Conservation (phyloP, 2,329 filamentous ascomycete genomes). For the Venturiaceae sp. region DNA sequence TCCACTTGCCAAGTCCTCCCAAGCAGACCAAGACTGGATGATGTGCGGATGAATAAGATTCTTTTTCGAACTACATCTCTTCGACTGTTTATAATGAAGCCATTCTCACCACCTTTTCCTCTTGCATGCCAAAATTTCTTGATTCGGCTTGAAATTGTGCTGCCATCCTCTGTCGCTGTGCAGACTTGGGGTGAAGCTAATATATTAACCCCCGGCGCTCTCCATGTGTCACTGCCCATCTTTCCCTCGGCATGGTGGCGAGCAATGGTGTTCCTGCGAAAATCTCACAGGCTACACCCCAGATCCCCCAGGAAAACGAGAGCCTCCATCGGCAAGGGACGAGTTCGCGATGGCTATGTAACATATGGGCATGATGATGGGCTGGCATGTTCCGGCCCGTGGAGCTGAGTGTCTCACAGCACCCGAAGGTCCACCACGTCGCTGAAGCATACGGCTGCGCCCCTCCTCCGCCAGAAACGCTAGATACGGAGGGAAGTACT, state of each 20-base stretch:
- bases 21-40: not conserved
- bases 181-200: not conserved
- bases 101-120: not conserved
- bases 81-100: not conserved
- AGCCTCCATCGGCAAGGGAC: not conserved
- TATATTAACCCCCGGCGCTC: not conserved
- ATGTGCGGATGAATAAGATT: not conserved
- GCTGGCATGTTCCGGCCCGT: not conserved
- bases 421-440: not conserved
- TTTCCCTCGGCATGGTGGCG: not conserved
- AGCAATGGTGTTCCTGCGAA: too few species aligned
- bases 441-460: not conserved
- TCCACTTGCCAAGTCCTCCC: not conserved
- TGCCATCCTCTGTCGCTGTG: not conserved
- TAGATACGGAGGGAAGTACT: not conserved
- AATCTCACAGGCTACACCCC: too few species aligned
- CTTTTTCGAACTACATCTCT: not conserved
- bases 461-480: not conserved
- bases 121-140: not conserved
- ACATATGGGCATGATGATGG: not conserved
- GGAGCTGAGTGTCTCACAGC: not conserved
- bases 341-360: not conserved
- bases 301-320: not conserved
- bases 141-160: not conserved
- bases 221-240: not conserved